Percentiles rank a stretch among this genome's conserved stretches.
Evolutionary conservation across 768 basidiomycete species (phyloP).

Genomic region (Rhodocollybia butyracea): DNA sequence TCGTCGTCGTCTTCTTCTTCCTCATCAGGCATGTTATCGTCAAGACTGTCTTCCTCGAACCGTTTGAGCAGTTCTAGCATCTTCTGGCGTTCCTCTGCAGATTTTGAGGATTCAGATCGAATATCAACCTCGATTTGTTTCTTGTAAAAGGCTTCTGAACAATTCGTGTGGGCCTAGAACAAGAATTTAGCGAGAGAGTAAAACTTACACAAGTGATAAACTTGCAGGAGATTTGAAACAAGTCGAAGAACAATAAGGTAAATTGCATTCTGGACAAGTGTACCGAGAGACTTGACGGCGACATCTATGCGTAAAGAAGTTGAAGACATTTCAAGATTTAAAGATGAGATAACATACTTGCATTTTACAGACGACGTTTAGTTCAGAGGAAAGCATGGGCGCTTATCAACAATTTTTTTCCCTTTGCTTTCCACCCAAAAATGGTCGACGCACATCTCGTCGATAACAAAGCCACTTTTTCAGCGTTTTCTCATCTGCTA

Average conservation of each 20-base stretch:
- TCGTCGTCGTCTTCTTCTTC: conserved; percentile 33
- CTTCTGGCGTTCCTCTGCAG: conserved; percentile 51
- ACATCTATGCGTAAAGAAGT: conserved; percentile 46
- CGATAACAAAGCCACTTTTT: conserved; percentile 48
- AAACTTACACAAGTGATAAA: conserved; percentile 8
- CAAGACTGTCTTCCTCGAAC: conserved; percentile 58
- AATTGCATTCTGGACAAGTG: conserved; percentile 78
- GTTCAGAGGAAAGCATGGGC: background rate
- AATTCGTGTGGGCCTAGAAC: conserved; percentile 57
- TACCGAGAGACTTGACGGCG: conserved; percentile 74
- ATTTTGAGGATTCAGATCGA: conserved; percentile 48
- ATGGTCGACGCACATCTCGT: conserved; percentile 48
- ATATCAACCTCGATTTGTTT: conserved; percentile 69
- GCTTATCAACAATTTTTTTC: background rate
- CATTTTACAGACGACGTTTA: conserved; percentile 41
- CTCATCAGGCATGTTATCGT: conserved; percentile 31
- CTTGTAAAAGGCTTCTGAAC: conserved; percentile 82
- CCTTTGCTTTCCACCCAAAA: background rate
- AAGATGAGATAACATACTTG: conserved; percentile 22
- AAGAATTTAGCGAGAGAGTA: background rate
- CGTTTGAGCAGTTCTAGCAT: conserved; percentile 72
- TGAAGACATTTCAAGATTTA: background rate
- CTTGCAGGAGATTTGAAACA: conserved; percentile 77
- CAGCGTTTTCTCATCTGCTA: conserved; percentile 71
- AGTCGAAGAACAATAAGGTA: conserved; percentile 72